Base-by-base conservation (phyloP, 805 yeast genomes). In the Pichia gijzeniarum region DNA sequence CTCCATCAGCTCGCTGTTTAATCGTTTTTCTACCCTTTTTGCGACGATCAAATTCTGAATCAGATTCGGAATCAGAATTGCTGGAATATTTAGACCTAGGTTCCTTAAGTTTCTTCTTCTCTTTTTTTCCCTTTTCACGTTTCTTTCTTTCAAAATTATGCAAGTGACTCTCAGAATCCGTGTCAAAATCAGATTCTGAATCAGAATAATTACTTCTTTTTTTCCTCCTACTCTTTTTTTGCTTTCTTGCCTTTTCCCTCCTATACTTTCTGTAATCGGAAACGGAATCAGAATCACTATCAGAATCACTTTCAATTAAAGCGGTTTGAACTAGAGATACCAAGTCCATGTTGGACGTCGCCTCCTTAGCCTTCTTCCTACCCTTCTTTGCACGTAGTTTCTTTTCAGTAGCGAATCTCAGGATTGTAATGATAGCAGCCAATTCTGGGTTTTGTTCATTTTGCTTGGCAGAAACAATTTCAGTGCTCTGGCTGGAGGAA, bases 381-480 rank as follows among this genome's bases (percentile, higher is more conserved):
- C 45, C 45, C n/a, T 21, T 20, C 21, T 40, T 45, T 8, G 42
- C 21, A 30, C 32, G 40, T 16, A 45, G n/a, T 14, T 35, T 38
- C 38, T 40, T 45, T 36, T 43, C 45, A 6, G 38, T 19, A 7
- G 37, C 38, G 16, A 34, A 12, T 28, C 45, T 12, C 14, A 43
- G 20, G 3, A 43, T 21, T 2, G 22, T 20, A 25, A 45, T 14
- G 16, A 45, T 2, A 12, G 41, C 41, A 12, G 33, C 17, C 21
- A 45, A 14, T 40, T 45, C 44, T 2, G 45, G 36, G 7, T 22
- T 42, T 5, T 20, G 25, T n/a, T 32, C 12, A 7, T 1, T 4
- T 13, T 18, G 16, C 5, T 14, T n/a, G 3, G 28, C 16, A 20
- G 30, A 35, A 40, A 40, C 38, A 17, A 40, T 10, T 16, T 33